A percentile compares a stretch with the other conserved stretches of the same genome.
Conservation (phyloP, 192 early-diverging fungal species). For the Linnemannia hyalina region DNA sequence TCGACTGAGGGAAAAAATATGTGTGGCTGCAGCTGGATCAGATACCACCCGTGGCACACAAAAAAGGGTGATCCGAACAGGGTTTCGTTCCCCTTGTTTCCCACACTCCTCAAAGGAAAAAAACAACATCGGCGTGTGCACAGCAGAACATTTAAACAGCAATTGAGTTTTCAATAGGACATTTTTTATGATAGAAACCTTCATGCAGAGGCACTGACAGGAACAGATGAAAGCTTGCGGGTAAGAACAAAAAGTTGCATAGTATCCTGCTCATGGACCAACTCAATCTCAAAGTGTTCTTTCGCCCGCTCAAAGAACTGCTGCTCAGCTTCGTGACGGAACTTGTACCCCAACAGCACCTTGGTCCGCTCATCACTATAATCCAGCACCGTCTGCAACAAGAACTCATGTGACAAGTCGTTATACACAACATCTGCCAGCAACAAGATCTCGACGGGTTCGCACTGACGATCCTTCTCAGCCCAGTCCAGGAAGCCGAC, state of each 20-base stretch:
- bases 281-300: constrained; percentile 29
- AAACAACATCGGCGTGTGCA: neutral
- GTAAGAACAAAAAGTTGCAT: constrained; percentile 55
- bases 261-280: constrained; percentile 50
- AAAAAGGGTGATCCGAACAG: too few relatives aligned
- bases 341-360: constrained; percentile 51
- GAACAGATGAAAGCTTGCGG: constrained; percentile 16
- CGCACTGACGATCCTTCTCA: constrained; percentile 46
- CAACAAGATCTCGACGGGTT: constrained; percentile 49
- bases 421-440: constrained; percentile 55
- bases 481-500: constrained; percentile 55
- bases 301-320: constrained; percentile 51
- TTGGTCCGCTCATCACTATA: constrained; percentile 51
- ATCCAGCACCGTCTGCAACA: constrained; percentile 46
- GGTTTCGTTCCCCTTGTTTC: too few relatives aligned
- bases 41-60: too few relatives aligned
- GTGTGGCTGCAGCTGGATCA: too few relatives aligned
- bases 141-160: too few relatives aligned
- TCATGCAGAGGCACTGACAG: neutral
- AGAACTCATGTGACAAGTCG: constrained; percentile 44
- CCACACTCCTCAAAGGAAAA: neutral
- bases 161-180: neutral
- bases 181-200: neutral
- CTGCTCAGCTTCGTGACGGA: constrained; percentile 46
- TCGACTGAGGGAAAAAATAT: too few relatives aligned